Percentiles rank a stretch among this genome's conserved stretches.
phyloP scores from a whole-genome alignment of 2,329 filamentous ascomycete genomes.

The Fusarium subtropicale region DNA sequence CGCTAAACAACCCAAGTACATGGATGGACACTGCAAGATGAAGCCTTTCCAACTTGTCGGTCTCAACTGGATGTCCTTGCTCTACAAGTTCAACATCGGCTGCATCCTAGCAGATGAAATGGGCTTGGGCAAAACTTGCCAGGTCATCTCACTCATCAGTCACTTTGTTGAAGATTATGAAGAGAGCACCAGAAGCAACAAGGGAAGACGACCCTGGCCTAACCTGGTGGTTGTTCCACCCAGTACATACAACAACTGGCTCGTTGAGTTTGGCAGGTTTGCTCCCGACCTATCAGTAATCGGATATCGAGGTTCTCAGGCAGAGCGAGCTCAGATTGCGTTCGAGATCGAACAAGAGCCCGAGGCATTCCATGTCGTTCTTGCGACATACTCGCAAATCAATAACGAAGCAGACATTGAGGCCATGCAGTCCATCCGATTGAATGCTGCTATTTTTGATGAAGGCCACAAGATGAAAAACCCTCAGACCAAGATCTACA shows the following conservation, averaged over 20 bases:
- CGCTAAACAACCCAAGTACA: constrained; percentile 75
- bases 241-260: constrained; percentile 96
- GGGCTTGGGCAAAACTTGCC: constrained; percentile 96
- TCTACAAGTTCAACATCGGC: constrained; percentile 82
- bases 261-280: constrained; percentile 88
- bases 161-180: constrained; percentile 77
- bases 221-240: constrained; percentile 90
- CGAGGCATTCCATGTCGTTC: constrained; percentile 71
- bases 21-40: constrained; percentile 80
- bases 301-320: constrained; percentile 75
- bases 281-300: constrained; percentile 81
- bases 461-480: constrained; percentile 97
- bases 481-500: constrained; percentile 82
- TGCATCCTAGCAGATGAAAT: constrained; percentile 98
- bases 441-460: constrained; percentile 80
- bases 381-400: constrained; percentile 71
- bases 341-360: constrained; percentile 73
- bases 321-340: constrained; percentile 75
- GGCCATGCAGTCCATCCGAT: constrained; percentile 61
- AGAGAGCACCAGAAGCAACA: constrained; percentile 27
- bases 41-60: constrained; percentile 96
- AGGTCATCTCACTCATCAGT: constrained; percentile 92
- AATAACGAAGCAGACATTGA: constrained; percentile 62
- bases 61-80: constrained; percentile 90
- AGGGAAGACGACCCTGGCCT: constrained; percentile 66